Evolutionary conservation across 139 green algal species (phyloP).

Genomic region (Tetradesmus obliquus): DNA sequence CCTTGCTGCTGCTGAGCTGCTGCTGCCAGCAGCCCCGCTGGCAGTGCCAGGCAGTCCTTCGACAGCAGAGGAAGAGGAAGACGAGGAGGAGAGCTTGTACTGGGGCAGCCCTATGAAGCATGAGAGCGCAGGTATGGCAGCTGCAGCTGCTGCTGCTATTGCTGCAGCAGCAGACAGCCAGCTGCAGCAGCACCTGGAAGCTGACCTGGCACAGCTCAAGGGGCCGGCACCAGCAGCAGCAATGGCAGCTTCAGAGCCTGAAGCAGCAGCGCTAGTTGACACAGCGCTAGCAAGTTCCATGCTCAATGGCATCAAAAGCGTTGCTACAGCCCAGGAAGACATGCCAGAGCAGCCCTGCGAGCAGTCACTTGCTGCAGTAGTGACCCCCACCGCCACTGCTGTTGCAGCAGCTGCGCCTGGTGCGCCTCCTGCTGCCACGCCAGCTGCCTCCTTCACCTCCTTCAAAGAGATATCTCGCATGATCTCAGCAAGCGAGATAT

Average conservation of each 20-base stretch:
- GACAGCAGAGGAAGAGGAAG: not conserved
- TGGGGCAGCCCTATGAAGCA: slow-evolving; percentile 39
- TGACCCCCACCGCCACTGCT: not conserved
- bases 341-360: not conserved
- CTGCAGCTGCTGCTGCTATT: not conserved
- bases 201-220: no score
- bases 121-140: not conserved
- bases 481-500: not conserved
- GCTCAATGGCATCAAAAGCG: not conserved
- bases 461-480: slow-evolving; percentile 43
- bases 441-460: not conserved
- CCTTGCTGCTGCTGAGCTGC: not conserved
- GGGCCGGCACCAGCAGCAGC: not conserved
- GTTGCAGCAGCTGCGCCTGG: not conserved
- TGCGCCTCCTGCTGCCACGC: not conserved
- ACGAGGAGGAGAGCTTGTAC: not conserved
- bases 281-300: not conserved
- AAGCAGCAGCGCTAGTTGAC: not conserved
- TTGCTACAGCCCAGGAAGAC: not conserved
- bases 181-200: not conserved
- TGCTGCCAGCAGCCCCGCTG: not conserved
- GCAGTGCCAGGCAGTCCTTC: not conserved
- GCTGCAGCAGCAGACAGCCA: slow-evolving; percentile 3
- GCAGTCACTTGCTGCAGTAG: not conserved
- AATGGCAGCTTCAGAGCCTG: not conserved